Evolutionary conservation across 139 green algal species (phyloP).

Genomic region (Chlamydomonas sphaeroides): DNA sequence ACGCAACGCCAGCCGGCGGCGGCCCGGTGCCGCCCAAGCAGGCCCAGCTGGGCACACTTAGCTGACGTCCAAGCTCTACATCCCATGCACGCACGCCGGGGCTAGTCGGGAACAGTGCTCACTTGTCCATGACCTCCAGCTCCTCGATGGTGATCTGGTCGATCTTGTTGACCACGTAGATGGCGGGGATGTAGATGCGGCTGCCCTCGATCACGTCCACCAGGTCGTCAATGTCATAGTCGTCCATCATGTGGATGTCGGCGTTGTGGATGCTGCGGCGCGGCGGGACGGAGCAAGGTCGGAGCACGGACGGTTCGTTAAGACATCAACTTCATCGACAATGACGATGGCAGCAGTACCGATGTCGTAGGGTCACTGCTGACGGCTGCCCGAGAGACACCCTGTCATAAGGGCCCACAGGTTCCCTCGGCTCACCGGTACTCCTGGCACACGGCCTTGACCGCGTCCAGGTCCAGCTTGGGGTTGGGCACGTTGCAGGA

Average conservation of each 20-base stretch:
- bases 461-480: constrained; percentile 90
- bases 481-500: constrained; percentile 43
- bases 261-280: constrained; percentile 90
- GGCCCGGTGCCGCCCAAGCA: too few species aligned
- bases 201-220: constrained; percentile 98
- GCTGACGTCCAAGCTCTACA: too few species aligned
- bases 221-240: constrained; percentile 93
- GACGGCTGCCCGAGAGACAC: too few species aligned
- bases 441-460: constrained; percentile 88
- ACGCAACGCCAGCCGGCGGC: too few species aligned
- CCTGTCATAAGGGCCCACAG: too few species aligned
- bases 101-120: too few species aligned
- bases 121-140: constrained; percentile 83
- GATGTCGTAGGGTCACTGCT: too few species aligned
- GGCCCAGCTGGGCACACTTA: too few species aligned
- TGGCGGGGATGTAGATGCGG: constrained; percentile 93
- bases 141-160: constrained; percentile 94
- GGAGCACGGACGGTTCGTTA: too few species aligned
- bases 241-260: constrained; percentile 87
- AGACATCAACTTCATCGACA: too few species aligned
- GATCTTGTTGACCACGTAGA: constrained; percentile 99
- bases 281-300: neutral
- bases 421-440: constrained; percentile 64
- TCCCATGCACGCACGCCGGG: too few species aligned
- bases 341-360: neutral